Conservation (phyloP, 768 basidiomycete genomes). For the Hydnomerulius pinastri region DNA sequence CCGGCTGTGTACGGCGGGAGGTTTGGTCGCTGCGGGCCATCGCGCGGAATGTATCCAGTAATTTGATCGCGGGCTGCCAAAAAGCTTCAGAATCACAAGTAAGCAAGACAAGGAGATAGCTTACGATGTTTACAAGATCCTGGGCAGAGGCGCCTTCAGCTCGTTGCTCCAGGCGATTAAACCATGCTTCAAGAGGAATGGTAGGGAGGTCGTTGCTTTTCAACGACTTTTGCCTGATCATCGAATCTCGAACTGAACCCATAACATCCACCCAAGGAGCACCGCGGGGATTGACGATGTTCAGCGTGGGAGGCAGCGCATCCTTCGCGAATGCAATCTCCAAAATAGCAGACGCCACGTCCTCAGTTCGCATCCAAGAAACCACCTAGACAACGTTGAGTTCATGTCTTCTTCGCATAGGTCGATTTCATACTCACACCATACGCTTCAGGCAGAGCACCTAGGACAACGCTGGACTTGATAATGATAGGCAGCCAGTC, state of each 20-base stretch:
- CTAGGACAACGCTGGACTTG: conserved; percentile 26
- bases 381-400: conserved; percentile 13
- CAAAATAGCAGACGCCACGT: conserved; percentile 32
- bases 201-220: conserved; percentile 17
- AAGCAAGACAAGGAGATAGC: neutral
- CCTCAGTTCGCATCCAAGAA: conserved; percentile 41
- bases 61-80: conserved; percentile 33
- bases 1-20: neutral
- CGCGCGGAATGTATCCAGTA: conserved; percentile 30
- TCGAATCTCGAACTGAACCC: conserved; percentile 16
- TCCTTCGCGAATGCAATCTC: conserved; percentile 32
- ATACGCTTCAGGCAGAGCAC: conserved; percentile 32
- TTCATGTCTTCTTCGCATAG: neutral
- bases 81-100: neutral
- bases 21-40: conserved; percentile 1
- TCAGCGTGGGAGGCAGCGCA: conserved; percentile 27
- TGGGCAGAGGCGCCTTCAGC: conserved; percentile 17
- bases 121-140: conserved; percentile 1
- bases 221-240: conserved; percentile 12
- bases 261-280: conserved; percentile 33
- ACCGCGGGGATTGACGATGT: conserved; percentile 40
- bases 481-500: conserved; percentile 40
- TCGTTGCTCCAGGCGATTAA: conserved; percentile 25
- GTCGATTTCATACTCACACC: conserved; percentile 30
- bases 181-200: conserved; percentile 33